phyloP scores from a whole-genome alignment of 2,329 filamentous ascomycete species.

The Sordariomycetes sp. region DNA sequence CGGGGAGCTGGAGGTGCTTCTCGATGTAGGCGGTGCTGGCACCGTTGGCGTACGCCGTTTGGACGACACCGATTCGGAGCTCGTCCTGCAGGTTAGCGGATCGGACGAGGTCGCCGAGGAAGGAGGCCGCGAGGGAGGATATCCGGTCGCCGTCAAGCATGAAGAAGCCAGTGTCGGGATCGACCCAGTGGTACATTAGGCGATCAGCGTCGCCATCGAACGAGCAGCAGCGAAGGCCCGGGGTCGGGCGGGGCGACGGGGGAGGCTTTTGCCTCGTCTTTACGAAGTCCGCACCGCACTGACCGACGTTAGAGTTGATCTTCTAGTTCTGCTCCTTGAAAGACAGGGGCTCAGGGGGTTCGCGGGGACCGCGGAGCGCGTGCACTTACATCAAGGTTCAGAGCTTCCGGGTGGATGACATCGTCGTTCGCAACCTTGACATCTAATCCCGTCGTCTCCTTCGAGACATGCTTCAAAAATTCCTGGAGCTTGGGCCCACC shows the following conservation, averaged over 20 bases:
- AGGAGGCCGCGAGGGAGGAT: constrained; percentile 84
- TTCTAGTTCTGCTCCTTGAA: not conserved
- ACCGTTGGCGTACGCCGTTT: constrained; percentile 96
- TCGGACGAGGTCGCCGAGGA: constrained; percentile 79
- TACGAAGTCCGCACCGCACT: constrained; percentile 94
- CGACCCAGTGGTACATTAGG: constrained; percentile 88
- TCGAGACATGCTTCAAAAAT: constrained; percentile 71
- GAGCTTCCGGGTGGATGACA: constrained; percentile 74
- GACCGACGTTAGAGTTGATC: constrained; percentile 2
- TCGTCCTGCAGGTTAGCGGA: constrained; percentile 69
- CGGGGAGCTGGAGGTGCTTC: constrained; percentile 76
- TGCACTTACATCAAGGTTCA: constrained; percentile 71
- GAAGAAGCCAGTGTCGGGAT: constrained; percentile 73
- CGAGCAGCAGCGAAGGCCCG: constrained; percentile 74
- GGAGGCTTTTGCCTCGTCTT: constrained; percentile 94
- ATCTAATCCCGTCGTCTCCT: constrained; percentile 59
- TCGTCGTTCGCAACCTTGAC: constrained; percentile 89
- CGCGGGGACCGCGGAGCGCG: not conserved
- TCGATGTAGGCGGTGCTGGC: constrained; percentile 87
- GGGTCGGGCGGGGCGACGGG: constrained; percentile 65
- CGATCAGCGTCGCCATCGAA: constrained; percentile 94
- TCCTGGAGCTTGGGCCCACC: constrained; percentile 84
- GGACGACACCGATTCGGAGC: constrained; percentile 85
- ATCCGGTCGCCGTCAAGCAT: constrained; percentile 96
- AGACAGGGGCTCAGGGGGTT: not conserved